Evolutionary conservation across 2,329 filamentous ascomycete species (phyloP), one percentile per base, ranked within the genome.

Genomic region (Xylaria sp.): DNA sequence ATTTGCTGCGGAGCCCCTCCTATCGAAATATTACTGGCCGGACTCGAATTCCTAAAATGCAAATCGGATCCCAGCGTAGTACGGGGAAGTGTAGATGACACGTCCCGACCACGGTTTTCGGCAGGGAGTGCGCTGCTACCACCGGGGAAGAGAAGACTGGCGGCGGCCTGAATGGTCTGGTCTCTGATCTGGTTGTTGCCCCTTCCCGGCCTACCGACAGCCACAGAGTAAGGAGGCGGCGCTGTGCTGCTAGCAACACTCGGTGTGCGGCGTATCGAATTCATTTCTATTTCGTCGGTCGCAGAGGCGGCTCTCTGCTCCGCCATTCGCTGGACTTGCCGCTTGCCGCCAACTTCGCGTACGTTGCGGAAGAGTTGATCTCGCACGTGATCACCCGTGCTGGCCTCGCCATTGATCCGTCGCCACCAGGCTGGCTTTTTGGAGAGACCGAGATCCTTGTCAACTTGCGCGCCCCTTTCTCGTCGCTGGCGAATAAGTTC

Each of bases 381-480:
- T 53, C 79, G 78, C 73, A 84, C 76, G 53, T 74, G 71, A 34
- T 60, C 58, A 6, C 59, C 60, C 9, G 75, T 68, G 53, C 75
- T 71, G 5, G 69, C 34, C 6, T 82, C 77, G 52, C 77, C 78
- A 49, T 79, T 76, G 49, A 79, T 69, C 48, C 82, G 79, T 16
- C 76, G 77, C 87, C 87, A 90, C 87, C 87, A 90, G 4, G 79
- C 79, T 0, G 87, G 87, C 69, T 85, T 86, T 55, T 78, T 75
- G 8, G 80, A 76, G 55, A 87, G 73, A 55, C 86, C 85, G 8
- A 90, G 78, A 56, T 87, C 84, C 4, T 76, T 78, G 68, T 90
- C 84, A 16, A 81, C 72, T 23, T 76, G 73, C 3, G 76, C 75
- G 5, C 83, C 85, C 7, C 86, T 81, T 39, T 77, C 72, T 3